Percentiles rank a stretch among this genome's conserved stretches.
phyloP scores from a whole-genome alignment of 2,329 filamentous ascomycete genomes.

The Cucurbitaria berberidis region DNA sequence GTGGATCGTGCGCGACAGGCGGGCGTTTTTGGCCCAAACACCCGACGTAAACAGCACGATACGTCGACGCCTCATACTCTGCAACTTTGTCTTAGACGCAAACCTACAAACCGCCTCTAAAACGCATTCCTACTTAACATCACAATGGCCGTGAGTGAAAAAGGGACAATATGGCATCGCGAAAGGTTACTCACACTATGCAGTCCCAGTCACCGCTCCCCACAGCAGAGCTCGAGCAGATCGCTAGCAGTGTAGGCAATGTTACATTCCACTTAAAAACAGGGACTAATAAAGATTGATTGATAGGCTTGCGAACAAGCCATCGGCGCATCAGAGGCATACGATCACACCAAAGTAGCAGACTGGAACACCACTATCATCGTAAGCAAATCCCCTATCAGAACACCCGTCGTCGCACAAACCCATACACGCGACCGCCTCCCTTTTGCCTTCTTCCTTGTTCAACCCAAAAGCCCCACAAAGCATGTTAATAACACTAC shows the following conservation, averaged over 20 bases:
- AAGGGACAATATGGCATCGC: not conserved
- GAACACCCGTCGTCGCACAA: constrained; percentile 4
- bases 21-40: constrained; percentile 17
- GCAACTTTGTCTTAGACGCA: constrained; percentile 2
- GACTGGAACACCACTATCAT: constrained; percentile 94
- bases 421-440: constrained; percentile 6
- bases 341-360: constrained; percentile 85
- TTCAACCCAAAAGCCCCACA: too few relatives aligned
- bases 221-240: constrained; percentile 40
- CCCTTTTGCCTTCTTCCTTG: constrained; percentile 17
- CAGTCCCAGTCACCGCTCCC: constrained; percentile 38
- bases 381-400: constrained; percentile 58
- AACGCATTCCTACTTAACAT: constrained; percentile 20
- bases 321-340: constrained; percentile 75
- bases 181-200: constrained; percentile 1
- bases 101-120: not conserved
- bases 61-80: constrained; percentile 5
- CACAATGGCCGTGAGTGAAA: constrained; percentile 39
- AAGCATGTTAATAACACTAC: too few relatives aligned
- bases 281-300: not conserved
- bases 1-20: constrained; percentile 4
- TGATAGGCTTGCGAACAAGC: constrained; percentile 80
- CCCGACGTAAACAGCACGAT: constrained; percentile 25
- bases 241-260: constrained; percentile 37
- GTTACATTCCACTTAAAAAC: not conserved